Conservation (phyloP, 2,329 filamentous ascomycete genomes). For the Coniella lustricola region DNA sequence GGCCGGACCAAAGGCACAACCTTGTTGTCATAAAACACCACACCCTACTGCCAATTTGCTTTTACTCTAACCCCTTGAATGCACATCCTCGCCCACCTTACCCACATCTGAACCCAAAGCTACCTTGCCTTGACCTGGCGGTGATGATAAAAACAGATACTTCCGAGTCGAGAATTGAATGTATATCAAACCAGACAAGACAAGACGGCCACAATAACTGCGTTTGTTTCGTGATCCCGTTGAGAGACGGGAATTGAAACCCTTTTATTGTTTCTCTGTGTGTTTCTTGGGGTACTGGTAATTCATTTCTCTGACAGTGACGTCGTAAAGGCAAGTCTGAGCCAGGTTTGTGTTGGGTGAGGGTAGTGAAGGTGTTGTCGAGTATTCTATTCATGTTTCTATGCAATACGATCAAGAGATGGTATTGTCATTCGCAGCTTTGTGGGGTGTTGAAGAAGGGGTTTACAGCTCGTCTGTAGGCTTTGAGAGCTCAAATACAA, state of each 20-base stretch:
- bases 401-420: too few relatives aligned
- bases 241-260: too few relatives aligned
- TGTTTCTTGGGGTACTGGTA: too few relatives aligned
- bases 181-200: constrained; percentile 2
- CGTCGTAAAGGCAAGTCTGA: constrained; percentile 33
- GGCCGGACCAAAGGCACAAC: constrained; percentile 64
- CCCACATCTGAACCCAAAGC: too few relatives aligned
- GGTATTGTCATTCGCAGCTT: neutral
- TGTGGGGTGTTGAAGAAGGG: neutral
- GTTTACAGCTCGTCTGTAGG: constrained; percentile 5
- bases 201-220: constrained; percentile 28
- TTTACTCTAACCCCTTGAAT: too few relatives aligned
- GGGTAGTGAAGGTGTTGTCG: too few relatives aligned
- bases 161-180: constrained; percentile 52
- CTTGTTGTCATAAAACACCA: constrained; percentile 37
- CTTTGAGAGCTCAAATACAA: neutral
- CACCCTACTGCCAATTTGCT: neutral
- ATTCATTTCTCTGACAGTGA: constrained; percentile 27
- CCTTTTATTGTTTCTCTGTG: constrained; percentile 27
- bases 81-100: too few relatives aligned
- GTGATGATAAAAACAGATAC: constrained; percentile 72
- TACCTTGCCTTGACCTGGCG: too few relatives aligned
- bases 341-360: constrained; percentile 22
- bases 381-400: too few relatives aligned
- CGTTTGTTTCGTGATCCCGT: constrained; percentile 43